Evolutionary conservation across 2,329 filamentous ascomycete species (phyloP), one percentile per base, ranked within the genome.

Genomic region (Beauveria caledonica): DNA sequence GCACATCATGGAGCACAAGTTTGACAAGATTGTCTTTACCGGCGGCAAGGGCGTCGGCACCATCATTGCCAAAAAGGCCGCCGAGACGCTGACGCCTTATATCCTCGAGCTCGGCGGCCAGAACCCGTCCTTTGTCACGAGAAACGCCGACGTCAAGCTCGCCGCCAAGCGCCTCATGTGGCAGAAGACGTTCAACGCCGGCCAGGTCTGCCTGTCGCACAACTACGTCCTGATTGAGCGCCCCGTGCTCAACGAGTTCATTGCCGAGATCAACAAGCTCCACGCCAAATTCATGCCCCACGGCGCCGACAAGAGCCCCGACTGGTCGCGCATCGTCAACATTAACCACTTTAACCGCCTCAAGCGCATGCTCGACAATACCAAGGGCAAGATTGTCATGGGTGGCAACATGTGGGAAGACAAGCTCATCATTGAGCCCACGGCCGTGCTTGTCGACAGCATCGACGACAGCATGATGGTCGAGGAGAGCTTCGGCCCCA

Each of bases 1-100:
- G 50, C 86, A 86, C 13, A 77, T 97, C 49, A 82, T 99, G 39
- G 85, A 93, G 61, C 85, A 92, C 77, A 93, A 93, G 73, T 99
- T 92, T 88, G 92, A 95, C 77, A 97, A 97, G 82, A 95, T 99
- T 69, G 92, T 94, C 79, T 99, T 96, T 78, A 99, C 94, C 1
- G 94, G 94, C 59, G 87, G 86, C 68, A 81, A 82, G 57, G 77
- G 72, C 29, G 91, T 97, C 19, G 94, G 90, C 69, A 91, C 87
- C 70, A 92, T 97, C 68, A 86, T 97, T 58, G 84, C 90, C 52
- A 87, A 92, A 73, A 96, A 95, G 72, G 94, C 93, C 0, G 93
- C 94, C 62, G 85, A 91, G 70, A 87, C 90, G 42, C 80, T 96
- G 63, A 97, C 94, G 0, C 94, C 94, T 0, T 86, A 96, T 23